These are phyloP conservation scores for Simplicillium aogashimaense DNA, from an alignment of 2,329 filamentous ascomycete genomes.

Conservation along the genomic window DNA sequence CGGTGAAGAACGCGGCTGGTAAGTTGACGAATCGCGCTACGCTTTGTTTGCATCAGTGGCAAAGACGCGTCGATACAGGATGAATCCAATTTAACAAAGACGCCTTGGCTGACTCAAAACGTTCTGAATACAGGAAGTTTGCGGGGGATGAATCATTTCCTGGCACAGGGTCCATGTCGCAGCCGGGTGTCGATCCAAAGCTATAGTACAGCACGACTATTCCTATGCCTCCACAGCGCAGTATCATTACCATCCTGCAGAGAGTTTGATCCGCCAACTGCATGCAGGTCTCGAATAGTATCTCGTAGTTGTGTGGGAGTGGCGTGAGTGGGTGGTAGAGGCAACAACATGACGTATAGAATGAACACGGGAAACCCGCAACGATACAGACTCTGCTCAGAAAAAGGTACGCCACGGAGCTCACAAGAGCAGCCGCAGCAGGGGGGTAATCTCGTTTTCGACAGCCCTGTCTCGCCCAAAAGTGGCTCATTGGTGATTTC, in stretches of 20 bases:
- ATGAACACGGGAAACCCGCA: too few relatives aligned
- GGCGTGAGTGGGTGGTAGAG: not conserved
- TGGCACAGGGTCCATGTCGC: conserved; percentile 25
- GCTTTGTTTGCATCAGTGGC: conserved; percentile 7
- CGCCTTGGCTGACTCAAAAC: too few relatives aligned
- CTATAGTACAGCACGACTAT: conserved; percentile 13
- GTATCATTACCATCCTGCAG: not conserved
- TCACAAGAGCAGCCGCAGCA: too few relatives aligned
- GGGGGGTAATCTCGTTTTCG: too few relatives aligned
- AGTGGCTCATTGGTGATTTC: too few relatives aligned
- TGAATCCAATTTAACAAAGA: too few relatives aligned
- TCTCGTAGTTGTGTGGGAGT: not conserved
- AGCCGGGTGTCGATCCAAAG: conserved; percentile 17
- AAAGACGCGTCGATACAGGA: not conserved
- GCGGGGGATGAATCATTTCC: conserved; percentile 48
- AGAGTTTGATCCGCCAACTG: conserved; percentile 3
- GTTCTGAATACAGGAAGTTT: conserved; percentile 26
- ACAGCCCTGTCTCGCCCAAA: too few relatives aligned
- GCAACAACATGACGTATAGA: too few relatives aligned
- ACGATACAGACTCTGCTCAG: too few relatives aligned
- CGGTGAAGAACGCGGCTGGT: conserved; percentile 87
- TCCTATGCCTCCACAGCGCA: not conserved
- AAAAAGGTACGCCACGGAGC: too few relatives aligned
- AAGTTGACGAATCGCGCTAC: conserved; percentile 18
- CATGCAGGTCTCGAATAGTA: not conserved